Percentiles rank a stretch among this genome's conserved stretches.
Conservation (phyloP, 306 rosid species). For the Rosa chinensis region DNA sequence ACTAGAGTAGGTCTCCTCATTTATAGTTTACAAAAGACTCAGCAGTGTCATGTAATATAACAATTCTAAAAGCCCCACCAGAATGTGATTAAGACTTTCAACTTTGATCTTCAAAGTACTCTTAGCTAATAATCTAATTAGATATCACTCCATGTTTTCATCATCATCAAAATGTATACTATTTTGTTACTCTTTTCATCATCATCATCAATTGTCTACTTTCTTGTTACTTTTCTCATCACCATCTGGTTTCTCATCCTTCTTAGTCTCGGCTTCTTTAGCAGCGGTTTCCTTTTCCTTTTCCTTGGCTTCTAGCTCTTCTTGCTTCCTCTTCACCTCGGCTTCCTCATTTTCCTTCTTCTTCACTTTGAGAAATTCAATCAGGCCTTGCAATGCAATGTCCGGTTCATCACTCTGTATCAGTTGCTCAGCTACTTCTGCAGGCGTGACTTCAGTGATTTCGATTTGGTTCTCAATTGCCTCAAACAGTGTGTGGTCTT, state of each 20-base stretch:
- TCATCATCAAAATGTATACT: not conserved
- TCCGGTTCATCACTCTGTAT: constrained; percentile 25
- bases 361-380: constrained; percentile 32
- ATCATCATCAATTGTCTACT: not conserved
- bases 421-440: constrained; percentile 42
- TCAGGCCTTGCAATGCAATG: constrained; percentile 12
- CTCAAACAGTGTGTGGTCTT: constrained; percentile 25
- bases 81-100: not conserved
- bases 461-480: constrained; percentile 28
- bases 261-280: not conserved
- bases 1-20: not conserved
- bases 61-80: not conserved
- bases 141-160: not conserved
- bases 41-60: not conserved
- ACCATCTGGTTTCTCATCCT: not conserved
- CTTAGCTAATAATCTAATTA: not conserved
- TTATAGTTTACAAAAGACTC: not conserved
- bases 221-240: not conserved
- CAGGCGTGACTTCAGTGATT: constrained; percentile 35
- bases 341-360: constrained; percentile 32
- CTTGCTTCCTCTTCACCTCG: constrained; percentile 6
- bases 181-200: not conserved
- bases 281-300: not conserved
- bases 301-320: constrained; percentile 14
- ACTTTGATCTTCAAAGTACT: not conserved